A percentile compares a stretch with the other conserved stretches of the same genome.
Conservation (phyloP, 2,329 filamentous ascomycete genomes). For the Penicillium decumbens region DNA sequence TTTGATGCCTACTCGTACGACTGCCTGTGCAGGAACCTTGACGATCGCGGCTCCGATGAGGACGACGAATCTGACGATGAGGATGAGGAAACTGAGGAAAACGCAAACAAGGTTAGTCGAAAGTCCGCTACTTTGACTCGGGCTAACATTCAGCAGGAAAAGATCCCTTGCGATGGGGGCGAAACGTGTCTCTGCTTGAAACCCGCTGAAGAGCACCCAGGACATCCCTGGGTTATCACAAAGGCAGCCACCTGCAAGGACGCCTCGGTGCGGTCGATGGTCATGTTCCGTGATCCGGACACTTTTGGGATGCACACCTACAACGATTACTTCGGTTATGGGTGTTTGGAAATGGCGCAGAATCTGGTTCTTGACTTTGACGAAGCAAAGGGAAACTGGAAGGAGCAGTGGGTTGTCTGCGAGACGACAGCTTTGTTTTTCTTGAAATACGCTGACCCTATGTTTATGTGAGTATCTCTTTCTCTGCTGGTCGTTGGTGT, state of each 20-base stretch:
- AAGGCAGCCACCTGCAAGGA: background rate
- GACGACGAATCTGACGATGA: background rate
- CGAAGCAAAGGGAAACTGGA: conserved; percentile 33
- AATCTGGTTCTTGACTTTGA: conserved; percentile 43
- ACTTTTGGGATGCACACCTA: conserved; percentile 43
- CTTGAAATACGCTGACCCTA: conserved; percentile 3
- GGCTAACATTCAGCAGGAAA: background rate
- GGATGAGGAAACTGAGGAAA: background rate
- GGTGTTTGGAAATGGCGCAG: conserved; percentile 42
- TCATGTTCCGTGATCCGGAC: conserved; percentile 25
- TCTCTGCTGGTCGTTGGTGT: background rate
- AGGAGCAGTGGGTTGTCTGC: conserved; percentile 42
- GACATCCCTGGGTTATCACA: background rate
- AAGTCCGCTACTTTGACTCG: background rate
- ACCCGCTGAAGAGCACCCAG: background rate
- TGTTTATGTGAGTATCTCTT: conserved; percentile 21
- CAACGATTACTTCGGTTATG: conserved; percentile 43
- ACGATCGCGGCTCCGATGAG: background rate
- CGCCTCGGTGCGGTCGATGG: background rate
- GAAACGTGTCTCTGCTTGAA: conserved; percentile 1
- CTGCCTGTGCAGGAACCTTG: background rate
- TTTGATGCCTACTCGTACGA: background rate
- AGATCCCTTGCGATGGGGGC: background rate
- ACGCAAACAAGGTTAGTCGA: background rate
- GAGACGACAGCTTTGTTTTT: conserved; percentile 37